phyloP scores from a whole-genome alignment of 2,329 filamentous ascomycete genomes.

The Cladophialophora immunda region DNA sequence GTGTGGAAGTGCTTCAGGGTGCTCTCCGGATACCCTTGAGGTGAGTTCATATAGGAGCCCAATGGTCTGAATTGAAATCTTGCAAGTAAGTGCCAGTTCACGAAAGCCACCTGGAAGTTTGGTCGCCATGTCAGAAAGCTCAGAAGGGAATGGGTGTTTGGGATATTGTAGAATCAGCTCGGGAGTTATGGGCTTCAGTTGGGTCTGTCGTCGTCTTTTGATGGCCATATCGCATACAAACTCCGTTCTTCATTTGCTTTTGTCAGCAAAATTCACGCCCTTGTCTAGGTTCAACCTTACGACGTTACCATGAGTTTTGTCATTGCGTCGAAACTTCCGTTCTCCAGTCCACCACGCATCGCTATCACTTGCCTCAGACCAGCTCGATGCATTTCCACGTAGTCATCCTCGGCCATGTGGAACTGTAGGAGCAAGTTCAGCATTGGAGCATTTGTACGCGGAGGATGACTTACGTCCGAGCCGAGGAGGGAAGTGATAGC shows the following conservation, averaged over 20 bases:
- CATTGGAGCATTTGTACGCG: background rate
- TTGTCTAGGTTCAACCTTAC: background rate
- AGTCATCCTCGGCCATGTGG: constrained; percentile 1
- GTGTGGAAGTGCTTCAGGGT: background rate
- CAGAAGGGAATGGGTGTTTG: background rate
- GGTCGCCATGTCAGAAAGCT: background rate
- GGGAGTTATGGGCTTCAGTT: background rate
- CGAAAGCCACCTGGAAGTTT: background rate
- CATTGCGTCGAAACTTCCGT: background rate
- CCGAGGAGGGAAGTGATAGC: background rate
- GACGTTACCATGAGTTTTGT: background rate
- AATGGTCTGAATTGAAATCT: background rate
- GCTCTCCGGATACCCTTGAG: background rate
- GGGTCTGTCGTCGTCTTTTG: background rate
- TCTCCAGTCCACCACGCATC: background rate
- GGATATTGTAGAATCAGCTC: background rate
- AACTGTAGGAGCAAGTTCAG: background rate
- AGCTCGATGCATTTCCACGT: constrained; percentile 3
- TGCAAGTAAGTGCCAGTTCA: background rate
- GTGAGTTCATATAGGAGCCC: background rate
- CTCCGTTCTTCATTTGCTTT: background rate
- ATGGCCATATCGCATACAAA: background rate
- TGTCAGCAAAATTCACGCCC: background rate
- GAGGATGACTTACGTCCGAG: background rate
- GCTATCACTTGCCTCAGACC: background rate